Evolutionary conservation across 768 basidiomycete species (phyloP), one percentile per base, ranked within the genome.

Genomic region (Boletus rufocinnamomeus): DNA sequence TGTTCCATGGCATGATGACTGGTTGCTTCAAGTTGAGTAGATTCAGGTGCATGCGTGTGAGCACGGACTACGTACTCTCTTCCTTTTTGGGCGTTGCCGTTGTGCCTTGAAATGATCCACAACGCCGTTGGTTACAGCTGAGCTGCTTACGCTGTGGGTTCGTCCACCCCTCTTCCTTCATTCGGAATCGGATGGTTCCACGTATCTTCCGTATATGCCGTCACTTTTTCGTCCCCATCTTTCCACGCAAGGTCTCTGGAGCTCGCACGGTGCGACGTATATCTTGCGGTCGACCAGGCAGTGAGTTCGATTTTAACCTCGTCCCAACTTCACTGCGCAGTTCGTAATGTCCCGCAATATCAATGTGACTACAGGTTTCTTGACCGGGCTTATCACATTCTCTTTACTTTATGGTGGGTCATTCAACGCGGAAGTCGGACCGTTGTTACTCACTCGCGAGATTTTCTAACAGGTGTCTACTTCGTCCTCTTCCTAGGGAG

Each of bases 401-500:
- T 56, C 58, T 45, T 50, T 59, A 4, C 28, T 59, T 13, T 59
- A 59, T 50, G 58, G 53, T 44, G 13, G 2, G 37, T 40, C 8
- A 11, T 27, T 38, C 23, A 14, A 14, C n/a, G 11, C 4, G 3
- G 37, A 28, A 25, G 37, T 51, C 11, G 17, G 50, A 13, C 35
- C 7, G 19, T 32, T n/a, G 11, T 38, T 16, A 38, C 25, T 10
- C 27, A 40, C 25, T 40, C 6, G 10, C 3, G 4, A 28, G 17
- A 28, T 14, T 8, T 38, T 27, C 50, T 51, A 17, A 38, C 11
- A 59, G 58, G 58, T n/a, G 38, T 35, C 5, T 59, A 59, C 38
- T 50, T 59, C 13, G 48, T 59, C 30, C 48, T 59, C 40, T 56
- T 59, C 48, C 27, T 56, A 14, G 54, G 54, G 17, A 59, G 54